A percentile compares a stretch with the other conserved stretches of the same genome.
These are phyloP conservation scores for Calycina marina DNA, from an alignment of 2,329 filamentous ascomycete genomes.

Conservation along the genomic window DNA sequence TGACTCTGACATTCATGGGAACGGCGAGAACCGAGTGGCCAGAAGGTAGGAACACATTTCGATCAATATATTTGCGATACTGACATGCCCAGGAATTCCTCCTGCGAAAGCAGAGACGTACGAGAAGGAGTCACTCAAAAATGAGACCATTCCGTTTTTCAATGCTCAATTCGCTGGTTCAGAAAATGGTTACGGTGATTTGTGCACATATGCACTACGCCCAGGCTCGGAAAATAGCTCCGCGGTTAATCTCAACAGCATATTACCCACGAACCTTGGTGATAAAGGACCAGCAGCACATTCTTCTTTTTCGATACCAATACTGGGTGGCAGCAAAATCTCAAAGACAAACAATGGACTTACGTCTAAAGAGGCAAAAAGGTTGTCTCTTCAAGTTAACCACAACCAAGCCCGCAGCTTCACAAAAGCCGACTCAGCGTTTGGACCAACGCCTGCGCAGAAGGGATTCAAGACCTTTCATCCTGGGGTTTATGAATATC, in stretches of 20 bases:
- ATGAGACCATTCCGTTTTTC: constrained; percentile 85
- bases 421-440: constrained; percentile 43
- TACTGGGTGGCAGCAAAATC: constrained; percentile 13
- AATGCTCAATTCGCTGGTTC: constrained; percentile 54
- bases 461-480: constrained; percentile 60
- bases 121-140: constrained; percentile 75
- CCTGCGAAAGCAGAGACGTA: constrained; percentile 70
- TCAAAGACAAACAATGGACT: constrained; percentile 11
- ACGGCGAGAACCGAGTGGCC: constrained; percentile 89
- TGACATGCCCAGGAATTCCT: constrained; percentile 49
- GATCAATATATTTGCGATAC: background rate
- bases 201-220: constrained; percentile 37
- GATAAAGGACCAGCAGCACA: background rate
- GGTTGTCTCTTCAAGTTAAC: constrained; percentile 43
- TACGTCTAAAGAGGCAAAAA: constrained; percentile 27
- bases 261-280: constrained; percentile 3
- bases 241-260: constrained; percentile 12
- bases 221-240: constrained; percentile 17
- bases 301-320: constrained; percentile 14
- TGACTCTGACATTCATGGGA: constrained; percentile 76
- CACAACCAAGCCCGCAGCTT: constrained; percentile 57
- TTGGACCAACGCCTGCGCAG: constrained; percentile 39
- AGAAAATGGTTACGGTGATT: constrained; percentile 44
- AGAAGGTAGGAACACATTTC: constrained; percentile 46
- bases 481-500: constrained; percentile 26